Percentiles rank a stretch among this genome's conserved stretches.
These are phyloP conservation scores for Cucurbita maxima DNA, from an alignment of 306 rosid genomes.

Conservation along the genomic window DNA sequence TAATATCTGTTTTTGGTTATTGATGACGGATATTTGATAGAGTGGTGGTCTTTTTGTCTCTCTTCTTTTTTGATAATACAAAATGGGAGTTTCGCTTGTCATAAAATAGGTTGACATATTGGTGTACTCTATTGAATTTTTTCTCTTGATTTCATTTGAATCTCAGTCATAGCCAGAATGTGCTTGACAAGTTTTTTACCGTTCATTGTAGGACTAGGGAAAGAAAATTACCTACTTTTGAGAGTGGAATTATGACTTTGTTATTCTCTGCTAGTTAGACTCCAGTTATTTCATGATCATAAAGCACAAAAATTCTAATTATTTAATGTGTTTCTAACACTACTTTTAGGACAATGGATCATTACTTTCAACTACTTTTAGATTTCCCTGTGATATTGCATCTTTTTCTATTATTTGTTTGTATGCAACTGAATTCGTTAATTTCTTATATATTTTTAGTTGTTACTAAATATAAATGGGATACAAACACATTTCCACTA, in stretches of 20 bases:
- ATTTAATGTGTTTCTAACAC: background rate
- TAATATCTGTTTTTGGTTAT: background rate
- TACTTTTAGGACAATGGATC: background rate
- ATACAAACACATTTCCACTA: too few relatives aligned
- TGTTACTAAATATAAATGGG: too few relatives aligned
- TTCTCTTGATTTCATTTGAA: background rate
- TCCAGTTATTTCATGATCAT: background rate
- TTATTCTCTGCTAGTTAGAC: background rate
- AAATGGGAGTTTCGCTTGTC: background rate
- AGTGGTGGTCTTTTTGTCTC: background rate
- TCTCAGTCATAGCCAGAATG: background rate
- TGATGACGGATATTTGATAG: background rate
- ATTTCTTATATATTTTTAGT: too few relatives aligned
- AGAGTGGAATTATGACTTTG: background rate
- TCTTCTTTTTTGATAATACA: background rate
- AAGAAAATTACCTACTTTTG: background rate
- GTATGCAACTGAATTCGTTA: background rate
- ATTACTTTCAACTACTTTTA: background rate
- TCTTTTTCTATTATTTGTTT: background rate
- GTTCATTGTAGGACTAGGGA: background rate
- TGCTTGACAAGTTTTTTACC: background rate
- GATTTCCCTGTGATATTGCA: background rate
- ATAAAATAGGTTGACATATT: background rate
- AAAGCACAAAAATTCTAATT: background rate
- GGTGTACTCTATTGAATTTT: background rate